Evolutionary conservation across 305 asterid species (phyloP), one percentile per base, ranked within the genome.

Genomic region (Fraxinus sp.): DNA sequence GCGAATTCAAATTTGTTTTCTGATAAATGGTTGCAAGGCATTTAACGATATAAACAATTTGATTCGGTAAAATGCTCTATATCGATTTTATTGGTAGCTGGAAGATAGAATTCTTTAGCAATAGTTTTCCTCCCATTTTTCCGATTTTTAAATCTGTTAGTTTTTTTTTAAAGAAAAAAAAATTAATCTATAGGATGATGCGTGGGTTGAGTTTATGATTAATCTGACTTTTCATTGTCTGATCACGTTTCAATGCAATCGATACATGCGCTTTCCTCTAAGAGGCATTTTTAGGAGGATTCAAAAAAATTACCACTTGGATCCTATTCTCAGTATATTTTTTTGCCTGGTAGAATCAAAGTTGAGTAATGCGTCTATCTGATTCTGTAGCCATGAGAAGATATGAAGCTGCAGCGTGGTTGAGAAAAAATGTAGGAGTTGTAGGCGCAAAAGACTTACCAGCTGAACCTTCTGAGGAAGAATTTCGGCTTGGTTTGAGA

Each of bases 401-500:
- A 89, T 92, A 88, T 79, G 98, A 97, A 79, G 99, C 97, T 49
- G 97, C 98, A 2, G 87, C 91, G 7, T 97, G 98, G 97, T 85
- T 94, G 71, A 93, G 97, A 79, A 94, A 92, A 87, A 83, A 89
- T 86, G 94, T 92, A 16, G 99, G 98, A 84, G 95, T 94, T 16
- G 98, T 94, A 13, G 95, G 91, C 0, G 98, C 98, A 39, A 97
- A 89, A 88, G 95, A 93, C 89, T 91, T 96, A 82, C 99, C 99
- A 0, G 92, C 97, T 0, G 99, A 94, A 88, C 99, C 98, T 83
- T 92, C 99, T 11, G 99, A 96, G 86, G 99, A 94, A 78, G 98
- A 94, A 82, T 93, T 96, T 83, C 90, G 98, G 85, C 88, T 94
- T 78, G 98, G 97, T 26, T 89, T 96, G 68, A 92, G 99, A 81